Percentiles rank a stretch among this genome's conserved stretches.
These are phyloP conservation scores for Botrytis galanthina DNA, from an alignment of 2,329 filamentous ascomycete species.

Conservation along the genomic window DNA sequence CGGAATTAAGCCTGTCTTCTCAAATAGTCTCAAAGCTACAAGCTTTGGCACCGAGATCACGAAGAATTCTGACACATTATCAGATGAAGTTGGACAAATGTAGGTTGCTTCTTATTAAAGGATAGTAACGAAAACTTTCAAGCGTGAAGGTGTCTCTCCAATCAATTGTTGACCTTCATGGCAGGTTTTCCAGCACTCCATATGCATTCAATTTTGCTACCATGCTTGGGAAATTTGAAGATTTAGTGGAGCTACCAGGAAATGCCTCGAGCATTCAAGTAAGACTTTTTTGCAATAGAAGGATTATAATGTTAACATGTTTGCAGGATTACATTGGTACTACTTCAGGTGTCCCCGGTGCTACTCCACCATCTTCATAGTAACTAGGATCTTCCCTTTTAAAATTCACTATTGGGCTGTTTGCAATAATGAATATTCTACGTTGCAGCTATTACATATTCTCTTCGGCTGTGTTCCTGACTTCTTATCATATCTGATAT, in stretches of 20 bases:
- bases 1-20: slow-evolving; percentile 7
- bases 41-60: slow-evolving; percentile 5
- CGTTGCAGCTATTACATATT: background rate
- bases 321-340: slow-evolving; percentile 8
- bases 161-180: background rate
- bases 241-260: slow-evolving; percentile 15
- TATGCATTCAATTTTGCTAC: slow-evolving; percentile 14
- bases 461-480: background rate
- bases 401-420: background rate
- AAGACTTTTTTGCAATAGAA: background rate
- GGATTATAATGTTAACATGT: background rate
- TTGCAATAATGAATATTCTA: background rate
- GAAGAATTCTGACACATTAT: background rate
- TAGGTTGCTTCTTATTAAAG: background rate
- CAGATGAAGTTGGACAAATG: slow-evolving; percentile 15
- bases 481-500: background rate
- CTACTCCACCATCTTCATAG: background rate
- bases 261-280: slow-evolving; percentile 3
- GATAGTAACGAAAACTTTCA: background rate
- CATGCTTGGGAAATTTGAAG: slow-evolving; percentile 11
- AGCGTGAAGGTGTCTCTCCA: background rate
- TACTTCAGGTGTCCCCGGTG: background rate
- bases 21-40: background rate
- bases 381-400: background rate
- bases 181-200: slow-evolving; percentile 10